A percentile compares a stretch with the other conserved stretches of the same genome.
Conservation (phyloP, 2,329 filamentous ascomycete genomes). For the Tolypocladium tundrense region DNA sequence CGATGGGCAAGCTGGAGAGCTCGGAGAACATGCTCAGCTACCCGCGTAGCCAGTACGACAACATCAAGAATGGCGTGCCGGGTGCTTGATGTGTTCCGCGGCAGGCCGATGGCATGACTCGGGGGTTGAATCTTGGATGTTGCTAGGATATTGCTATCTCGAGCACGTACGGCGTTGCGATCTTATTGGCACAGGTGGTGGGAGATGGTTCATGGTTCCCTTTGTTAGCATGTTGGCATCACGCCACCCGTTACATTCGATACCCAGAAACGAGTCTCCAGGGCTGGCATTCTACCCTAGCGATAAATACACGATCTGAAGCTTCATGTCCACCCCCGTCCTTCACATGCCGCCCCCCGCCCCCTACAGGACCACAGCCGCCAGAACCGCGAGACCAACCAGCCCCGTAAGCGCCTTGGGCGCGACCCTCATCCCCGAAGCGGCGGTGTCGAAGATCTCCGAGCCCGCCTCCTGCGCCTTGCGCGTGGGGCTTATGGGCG, state of each 20-base stretch:
- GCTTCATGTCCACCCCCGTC: too few relatives aligned
- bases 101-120: neutral
- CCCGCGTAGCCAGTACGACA: slow-evolving; percentile 47
- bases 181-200: neutral
- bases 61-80: slow-evolving; percentile 31
- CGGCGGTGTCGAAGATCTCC: neutral
- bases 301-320: neutral
- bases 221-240: neutral
- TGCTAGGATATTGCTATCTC: neutral
- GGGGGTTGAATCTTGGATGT: neutral
- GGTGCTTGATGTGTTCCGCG: neutral
- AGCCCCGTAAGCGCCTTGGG: neutral
- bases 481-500: neutral
- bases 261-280: neutral
- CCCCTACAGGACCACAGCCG: neutral
- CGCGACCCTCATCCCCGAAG: neutral
- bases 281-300: neutral
- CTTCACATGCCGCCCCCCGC: neutral
- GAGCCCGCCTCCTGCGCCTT: neutral
- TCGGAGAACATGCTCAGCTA: slow-evolving; percentile 43
- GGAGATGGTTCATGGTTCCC: neutral
- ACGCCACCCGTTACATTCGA: neutral
- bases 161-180: neutral
- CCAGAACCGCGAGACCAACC: neutral
- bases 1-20: slow-evolving; percentile 36